Evolutionary conservation across 192 early-diverging fungal species (phyloP), one percentile per base, ranked within the genome.

Genomic region (Kickxella alabastrina): DNA sequence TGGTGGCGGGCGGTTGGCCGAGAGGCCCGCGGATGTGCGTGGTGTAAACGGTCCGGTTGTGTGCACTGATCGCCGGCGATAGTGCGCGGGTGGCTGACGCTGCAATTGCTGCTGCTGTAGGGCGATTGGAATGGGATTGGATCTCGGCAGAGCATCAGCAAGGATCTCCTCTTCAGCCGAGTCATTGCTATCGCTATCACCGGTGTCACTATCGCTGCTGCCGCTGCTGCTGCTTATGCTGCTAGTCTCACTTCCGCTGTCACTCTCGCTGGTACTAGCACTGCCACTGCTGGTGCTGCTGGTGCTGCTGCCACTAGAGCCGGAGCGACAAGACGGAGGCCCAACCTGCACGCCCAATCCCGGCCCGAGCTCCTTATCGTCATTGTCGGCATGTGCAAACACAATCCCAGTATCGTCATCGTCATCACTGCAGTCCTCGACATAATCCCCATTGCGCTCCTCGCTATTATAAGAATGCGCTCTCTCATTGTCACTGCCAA

Each of bases 11-110:
- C n/a, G n/a, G n/a, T n/a, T n/a, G 6, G 27, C 43, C 19, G 6
- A 24, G 2, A 17, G 14, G 6, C 29, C 26, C 7, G 27, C 45
- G 1, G 45, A 47, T 7, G 8, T 27, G 34, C 47, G 27, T 3
- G 10, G 19, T 10, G 31, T 2, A n/a, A n/a, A 49, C 32, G 2
- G 47, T 36, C 15, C 47, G 7, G 26, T n/a, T n/a, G n/a, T n/a
- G n/a, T 46, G 44, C 44, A 46, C 44, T 5, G 44, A 46, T n/a
- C 44, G 44, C 25, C 44, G 44, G 12, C 44, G 44, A 18, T 28
- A 17, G 9, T 46, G 44, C 15, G 25, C 44, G 10, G 27, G n/a
- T n/a, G n/a, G 31, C 12, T 32, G 31, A 12, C 12, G 31, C 31
- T 32, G 31, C 12, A 32, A 32, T 32, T 6, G 31, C 6, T 32